A percentile compares a stretch with the other conserved stretches of the same genome.
These are phyloP conservation scores for Fusarium sp. DNA, from an alignment of 2,329 filamentous ascomycete species.

Conservation along the genomic window DNA sequence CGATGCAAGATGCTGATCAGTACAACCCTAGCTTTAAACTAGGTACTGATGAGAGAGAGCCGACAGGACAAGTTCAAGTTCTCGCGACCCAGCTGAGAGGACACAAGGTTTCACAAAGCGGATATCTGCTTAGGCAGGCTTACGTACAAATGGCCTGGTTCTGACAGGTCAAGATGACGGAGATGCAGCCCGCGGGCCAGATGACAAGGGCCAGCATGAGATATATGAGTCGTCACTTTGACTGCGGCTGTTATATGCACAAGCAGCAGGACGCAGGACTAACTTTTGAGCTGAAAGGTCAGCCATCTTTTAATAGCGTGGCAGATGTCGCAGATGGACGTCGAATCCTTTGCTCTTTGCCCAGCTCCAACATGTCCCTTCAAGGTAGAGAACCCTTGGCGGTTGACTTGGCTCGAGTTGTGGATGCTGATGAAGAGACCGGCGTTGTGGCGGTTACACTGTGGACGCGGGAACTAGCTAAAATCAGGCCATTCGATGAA, in stretches of 20 bases:
- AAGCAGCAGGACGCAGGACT: background rate
- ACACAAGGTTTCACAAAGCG: background rate
- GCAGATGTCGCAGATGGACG: background rate
- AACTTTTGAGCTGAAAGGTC: background rate
- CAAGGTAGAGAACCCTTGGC: background rate
- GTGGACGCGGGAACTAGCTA: conserved; percentile 1
- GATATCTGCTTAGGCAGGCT: background rate
- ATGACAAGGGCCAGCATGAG: background rate
- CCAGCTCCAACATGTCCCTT: background rate
- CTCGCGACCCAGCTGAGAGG: background rate
- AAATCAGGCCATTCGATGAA: conserved; percentile 24
- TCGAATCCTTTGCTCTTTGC: background rate
- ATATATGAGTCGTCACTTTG: background rate
- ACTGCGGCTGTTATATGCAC: background rate
- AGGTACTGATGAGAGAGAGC: background rate
- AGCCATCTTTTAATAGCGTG: background rate
- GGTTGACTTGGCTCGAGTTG: background rate
- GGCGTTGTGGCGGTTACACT: conserved; percentile 21
- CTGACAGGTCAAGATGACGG: background rate
- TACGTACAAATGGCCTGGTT: conserved; percentile 6
- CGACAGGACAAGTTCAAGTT: conserved; percentile 10
- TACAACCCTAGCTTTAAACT: background rate
- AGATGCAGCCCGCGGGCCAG: background rate
- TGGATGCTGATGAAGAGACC: background rate
- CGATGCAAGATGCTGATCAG: background rate